phyloP scores from a whole-genome alignment of 768 basidiomycete species.

The Tubosaeta brunneosetosa region DNA sequence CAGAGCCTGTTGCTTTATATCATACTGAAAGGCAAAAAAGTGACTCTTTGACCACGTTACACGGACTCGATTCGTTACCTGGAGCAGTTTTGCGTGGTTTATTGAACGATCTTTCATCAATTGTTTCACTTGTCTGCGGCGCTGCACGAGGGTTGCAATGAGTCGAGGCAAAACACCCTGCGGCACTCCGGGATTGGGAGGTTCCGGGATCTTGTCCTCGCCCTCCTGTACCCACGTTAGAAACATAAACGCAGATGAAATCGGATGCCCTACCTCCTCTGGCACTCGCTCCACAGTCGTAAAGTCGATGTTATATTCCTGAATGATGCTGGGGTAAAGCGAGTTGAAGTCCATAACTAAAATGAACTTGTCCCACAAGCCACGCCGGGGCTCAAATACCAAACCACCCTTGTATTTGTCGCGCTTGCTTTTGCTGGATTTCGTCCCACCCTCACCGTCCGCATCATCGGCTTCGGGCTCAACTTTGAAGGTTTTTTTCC shows the following conservation, averaged over 20 bases:
- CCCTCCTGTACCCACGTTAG: conserved; percentile 36
- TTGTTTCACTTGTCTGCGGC: conserved; percentile 85
- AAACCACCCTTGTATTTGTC: conserved; percentile 99
- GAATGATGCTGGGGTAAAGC: conserved; percentile 97
- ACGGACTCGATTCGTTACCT: conserved; percentile 46
- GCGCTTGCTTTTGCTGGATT: conserved; percentile 61
- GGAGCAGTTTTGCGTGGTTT: conserved; percentile 70
- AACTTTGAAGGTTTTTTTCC: conserved; percentile 60
- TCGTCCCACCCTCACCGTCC: conserved; percentile 42
- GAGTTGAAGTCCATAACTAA: conserved; percentile 99
- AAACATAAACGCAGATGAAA: background rate
- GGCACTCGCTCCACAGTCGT: conserved; percentile 83
- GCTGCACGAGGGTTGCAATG: conserved; percentile 91
- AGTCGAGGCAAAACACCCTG: conserved; percentile 95
- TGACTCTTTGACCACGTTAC: background rate
- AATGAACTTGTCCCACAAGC: conserved; percentile 94
- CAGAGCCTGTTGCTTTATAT: conserved; percentile 94
- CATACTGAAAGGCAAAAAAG: conserved; percentile 52
- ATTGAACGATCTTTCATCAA: conserved; percentile 87
- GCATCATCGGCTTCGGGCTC: conserved; percentile 53
- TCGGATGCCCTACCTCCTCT: conserved; percentile 41
- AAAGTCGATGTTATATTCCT: conserved; percentile 99
- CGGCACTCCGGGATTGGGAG: conserved; percentile 61
- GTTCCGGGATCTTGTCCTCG: conserved; percentile 87
- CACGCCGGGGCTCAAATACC: conserved; percentile 93